phyloP scores from a whole-genome alignment of 208 protist species.

The Borovskyia barvae region DNA sequence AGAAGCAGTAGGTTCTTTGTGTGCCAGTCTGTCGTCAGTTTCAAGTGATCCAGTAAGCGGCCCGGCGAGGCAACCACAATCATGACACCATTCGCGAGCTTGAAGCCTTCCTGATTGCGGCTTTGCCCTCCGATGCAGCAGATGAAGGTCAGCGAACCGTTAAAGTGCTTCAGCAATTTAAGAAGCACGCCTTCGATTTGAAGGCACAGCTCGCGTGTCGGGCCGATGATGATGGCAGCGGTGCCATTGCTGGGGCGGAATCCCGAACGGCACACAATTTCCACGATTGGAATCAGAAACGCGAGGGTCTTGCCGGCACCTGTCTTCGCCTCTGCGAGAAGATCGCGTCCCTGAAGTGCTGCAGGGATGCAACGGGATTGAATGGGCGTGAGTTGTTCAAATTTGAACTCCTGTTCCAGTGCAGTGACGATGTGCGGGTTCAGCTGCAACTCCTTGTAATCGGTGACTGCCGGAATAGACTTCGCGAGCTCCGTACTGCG shows the following conservation, averaged over 20 bases:
- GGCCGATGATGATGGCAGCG: conserved; percentile 97
- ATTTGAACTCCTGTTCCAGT: conserved; percentile 90
- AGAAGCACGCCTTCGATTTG: conserved; percentile 97
- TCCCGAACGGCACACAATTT: conserved; percentile 95
- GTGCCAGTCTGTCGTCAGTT: conserved; percentile 97
- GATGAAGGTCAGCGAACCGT: conserved; percentile 86
- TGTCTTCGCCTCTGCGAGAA: conserved; percentile 94
- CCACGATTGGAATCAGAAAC: conserved; percentile 98
- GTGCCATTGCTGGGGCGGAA: conserved; percentile 97
- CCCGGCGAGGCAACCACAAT: conserved; percentile 91
- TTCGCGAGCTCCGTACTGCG: conserved; percentile 29
- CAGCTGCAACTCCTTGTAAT: conserved; percentile 85
- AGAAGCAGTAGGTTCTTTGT: conserved; percentile 96
- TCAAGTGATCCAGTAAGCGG: conserved; percentile 98
- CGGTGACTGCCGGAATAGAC: conserved; percentile 49
- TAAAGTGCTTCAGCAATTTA: conserved; percentile 92
- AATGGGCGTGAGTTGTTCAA: conserved; percentile 95
- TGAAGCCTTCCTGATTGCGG: conserved; percentile 87
- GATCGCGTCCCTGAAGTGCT: conserved; percentile 82
- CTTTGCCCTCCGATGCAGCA: conserved; percentile 92
- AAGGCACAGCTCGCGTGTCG: conserved; percentile 98
- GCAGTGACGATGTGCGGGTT: conserved; percentile 83
- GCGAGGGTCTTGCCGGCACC: conserved; percentile 97
- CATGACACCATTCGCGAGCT: conserved; percentile 86
- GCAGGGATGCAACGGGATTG: conserved; percentile 92